Evolutionary conservation across 2,329 filamentous ascomycete genomes (phyloP).

Genomic region (Graphium sp.): DNA sequence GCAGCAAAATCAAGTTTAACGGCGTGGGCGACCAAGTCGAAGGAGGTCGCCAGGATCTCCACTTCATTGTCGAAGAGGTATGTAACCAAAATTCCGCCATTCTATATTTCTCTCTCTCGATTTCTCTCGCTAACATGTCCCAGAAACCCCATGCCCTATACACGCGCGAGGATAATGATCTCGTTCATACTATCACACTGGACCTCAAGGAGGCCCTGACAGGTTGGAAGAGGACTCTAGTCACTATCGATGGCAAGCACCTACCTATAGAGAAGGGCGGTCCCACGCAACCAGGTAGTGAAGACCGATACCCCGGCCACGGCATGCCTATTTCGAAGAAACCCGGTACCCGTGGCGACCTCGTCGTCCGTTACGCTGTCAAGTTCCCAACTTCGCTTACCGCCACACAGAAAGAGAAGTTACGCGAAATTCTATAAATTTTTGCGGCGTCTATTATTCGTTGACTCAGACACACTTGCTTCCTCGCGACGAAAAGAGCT

Average conservation of each 20-base stretch:
- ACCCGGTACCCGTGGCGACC: slow-evolving; percentile 67
- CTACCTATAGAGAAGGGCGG: slow-evolving; percentile 64
- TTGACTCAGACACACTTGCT: too few relatives aligned
- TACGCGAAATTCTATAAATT: slow-evolving; percentile 61
- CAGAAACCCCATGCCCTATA: slow-evolving; percentile 80
- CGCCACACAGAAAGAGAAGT: slow-evolving; percentile 56
- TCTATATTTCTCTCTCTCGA: background rate
- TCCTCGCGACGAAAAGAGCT: too few relatives aligned
- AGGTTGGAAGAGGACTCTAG: slow-evolving; percentile 82
- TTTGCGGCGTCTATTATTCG: too few relatives aligned
- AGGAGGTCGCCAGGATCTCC: slow-evolving; percentile 85
- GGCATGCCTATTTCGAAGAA: slow-evolving; percentile 95
- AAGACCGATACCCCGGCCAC: slow-evolving; percentile 66
- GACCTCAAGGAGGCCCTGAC: slow-evolving; percentile 87
- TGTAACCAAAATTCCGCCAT: slow-evolving; percentile 14
- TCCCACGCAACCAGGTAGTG: slow-evolving; percentile 70
- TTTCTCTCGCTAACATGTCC: slow-evolving; percentile 19
- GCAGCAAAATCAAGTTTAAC: slow-evolving; percentile 95
- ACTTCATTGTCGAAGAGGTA: slow-evolving; percentile 91
- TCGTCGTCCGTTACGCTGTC: slow-evolving; percentile 81
- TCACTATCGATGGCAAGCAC: slow-evolving; percentile 84
- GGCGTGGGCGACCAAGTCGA: slow-evolving; percentile 97
- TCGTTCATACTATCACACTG: slow-evolving; percentile 63
- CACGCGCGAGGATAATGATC: slow-evolving; percentile 74
- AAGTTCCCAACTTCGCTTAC: slow-evolving; percentile 76